Percentiles rank a stretch among this genome's conserved stretches.
Evolutionary conservation across 306 rosid species (phyloP).

Genomic region (Acacia crassicarpa): DNA sequence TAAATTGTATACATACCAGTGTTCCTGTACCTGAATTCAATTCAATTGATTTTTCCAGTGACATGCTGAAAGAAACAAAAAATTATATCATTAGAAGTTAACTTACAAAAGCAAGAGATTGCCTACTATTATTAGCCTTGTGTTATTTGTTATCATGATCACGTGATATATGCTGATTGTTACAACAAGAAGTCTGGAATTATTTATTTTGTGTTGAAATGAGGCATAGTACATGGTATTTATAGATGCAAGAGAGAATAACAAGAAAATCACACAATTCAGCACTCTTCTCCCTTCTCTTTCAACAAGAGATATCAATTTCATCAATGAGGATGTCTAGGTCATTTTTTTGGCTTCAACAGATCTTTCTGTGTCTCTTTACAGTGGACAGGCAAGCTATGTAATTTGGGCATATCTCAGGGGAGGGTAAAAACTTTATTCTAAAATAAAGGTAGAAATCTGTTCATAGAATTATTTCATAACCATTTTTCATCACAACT

Average conservation of each 20-base stretch:
- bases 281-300: not conserved
- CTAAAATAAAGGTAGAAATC: not conserved
- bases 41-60: constrained; percentile 56
- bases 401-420: not conserved
- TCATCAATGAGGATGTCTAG: not conserved
- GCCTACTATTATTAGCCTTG: not conserved
- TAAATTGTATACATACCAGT: constrained; percentile 52
- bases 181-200: not conserved
- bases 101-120: constrained; percentile 7
- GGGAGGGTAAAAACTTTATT: not conserved
- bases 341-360: not conserved
- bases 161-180: not conserved
- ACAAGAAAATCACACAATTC: not conserved
- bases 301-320: too few species aligned
- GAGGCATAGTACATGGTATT: not conserved
- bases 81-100: constrained; percentile 25
- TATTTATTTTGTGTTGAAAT: not conserved
- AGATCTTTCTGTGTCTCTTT: not conserved
- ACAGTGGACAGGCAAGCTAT: not conserved
- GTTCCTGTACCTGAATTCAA: constrained; percentile 73
- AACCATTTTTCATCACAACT: not conserved
- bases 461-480: not conserved
- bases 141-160: not conserved
- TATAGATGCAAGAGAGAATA: not conserved
- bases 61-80: constrained; percentile 55